These are phyloP conservation scores for Copromyces sp. DNA, from an alignment of 495 filamentous ascomycete genomes.

Conservation along the genomic window DNA sequence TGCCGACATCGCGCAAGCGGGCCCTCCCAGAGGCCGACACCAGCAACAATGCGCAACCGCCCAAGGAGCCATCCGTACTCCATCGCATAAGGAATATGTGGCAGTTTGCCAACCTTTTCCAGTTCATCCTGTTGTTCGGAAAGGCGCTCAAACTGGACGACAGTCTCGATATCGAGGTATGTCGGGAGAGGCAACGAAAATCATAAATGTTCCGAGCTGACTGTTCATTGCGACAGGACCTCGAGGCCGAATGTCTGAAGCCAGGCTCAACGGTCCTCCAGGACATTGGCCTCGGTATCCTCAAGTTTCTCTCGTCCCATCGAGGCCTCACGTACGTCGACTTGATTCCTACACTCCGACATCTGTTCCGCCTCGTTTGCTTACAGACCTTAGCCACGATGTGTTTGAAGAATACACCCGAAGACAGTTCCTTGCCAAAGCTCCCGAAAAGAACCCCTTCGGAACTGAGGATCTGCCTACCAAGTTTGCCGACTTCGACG, in stretches of 20 bases:
- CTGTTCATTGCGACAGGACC: slow-evolving; percentile 47
- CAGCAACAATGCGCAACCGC: slow-evolving; percentile 15
- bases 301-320: slow-evolving; percentile 92
- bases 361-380: slow-evolving; percentile 1
- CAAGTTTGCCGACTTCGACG: slow-evolving; percentile 71
- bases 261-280: slow-evolving; percentile 62
- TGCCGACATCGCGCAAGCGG: slow-evolving; percentile 58
- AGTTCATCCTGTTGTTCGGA: slow-evolving; percentile 87
- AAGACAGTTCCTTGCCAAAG: slow-evolving; percentile 78
- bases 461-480: slow-evolving; percentile 63
- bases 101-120: slow-evolving; percentile 91
- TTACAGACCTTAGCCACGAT: slow-evolving; percentile 48
- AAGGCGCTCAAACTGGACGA: slow-evolving; percentile 81
- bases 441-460: slow-evolving; percentile 74
- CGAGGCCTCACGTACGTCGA: slow-evolving; percentile 72
- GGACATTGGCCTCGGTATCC: slow-evolving; percentile 75
- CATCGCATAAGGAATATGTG: slow-evolving; percentile 74
- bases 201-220: not conserved
- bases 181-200: slow-evolving; percentile 9
- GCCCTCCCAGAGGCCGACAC: slow-evolving; percentile 53
- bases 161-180: slow-evolving; percentile 75
- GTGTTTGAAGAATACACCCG: slow-evolving; percentile 92
- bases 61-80: slow-evolving; percentile 39
- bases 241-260: slow-evolving; percentile 81
- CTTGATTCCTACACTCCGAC: not conserved